Evolutionary conservation across 2,329 filamentous ascomycete genomes (phyloP), one percentile per base, ranked within the genome.

Genomic region (Diaporthe caulivora): DNA sequence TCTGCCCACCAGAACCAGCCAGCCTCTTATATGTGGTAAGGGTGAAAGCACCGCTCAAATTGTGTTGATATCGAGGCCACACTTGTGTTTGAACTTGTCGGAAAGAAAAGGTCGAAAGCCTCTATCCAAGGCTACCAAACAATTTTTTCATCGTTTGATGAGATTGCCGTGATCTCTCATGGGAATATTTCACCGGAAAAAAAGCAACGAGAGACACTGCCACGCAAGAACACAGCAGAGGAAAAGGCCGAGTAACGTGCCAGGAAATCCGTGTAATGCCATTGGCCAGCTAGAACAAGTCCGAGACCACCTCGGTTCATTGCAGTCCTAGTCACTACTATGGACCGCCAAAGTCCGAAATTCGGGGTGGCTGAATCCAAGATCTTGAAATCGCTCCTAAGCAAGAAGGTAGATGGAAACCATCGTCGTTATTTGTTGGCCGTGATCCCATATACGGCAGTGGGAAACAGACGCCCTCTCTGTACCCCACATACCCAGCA

Each of bases 281-380:
- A 65, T 65, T 65, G 60, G 60, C 26, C 60, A 65, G 60, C 58
- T 24, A 44, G 24, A 21, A 31, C 2, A n/a, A n/a, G 24, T 26
- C 57, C 13, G 34, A 42, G 57, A 44, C 57, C 40, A 9, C 57
- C 37, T 62, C 37, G 17, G 37, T 18, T 24, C n/a, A n/a, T 26
- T 21, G n/a, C 15, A 15, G n/a, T 29, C 3, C 40, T 8, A n/a
- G 51, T 26, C n/a, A n/a, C n/a, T n/a, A 34, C 37, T 10, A 13
- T 10, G 37, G 34, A 34, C 34, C 31, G 11, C 21, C n/a, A 9
- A 62, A 18, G 26, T 26, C 26, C 24, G 40, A 17, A 15, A 10
- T 2, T 11, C 40, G 26, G 4, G 17, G 18, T 5, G 13, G 9
- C 24, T 2, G n/a, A 9, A 9, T n/a, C 5, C 10, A 13, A 47